A percentile compares a stretch with the other conserved stretches of the same genome.
phyloP scores from a whole-genome alignment of 352 stramenopile species.

The Phytopythium litorale region DNA sequence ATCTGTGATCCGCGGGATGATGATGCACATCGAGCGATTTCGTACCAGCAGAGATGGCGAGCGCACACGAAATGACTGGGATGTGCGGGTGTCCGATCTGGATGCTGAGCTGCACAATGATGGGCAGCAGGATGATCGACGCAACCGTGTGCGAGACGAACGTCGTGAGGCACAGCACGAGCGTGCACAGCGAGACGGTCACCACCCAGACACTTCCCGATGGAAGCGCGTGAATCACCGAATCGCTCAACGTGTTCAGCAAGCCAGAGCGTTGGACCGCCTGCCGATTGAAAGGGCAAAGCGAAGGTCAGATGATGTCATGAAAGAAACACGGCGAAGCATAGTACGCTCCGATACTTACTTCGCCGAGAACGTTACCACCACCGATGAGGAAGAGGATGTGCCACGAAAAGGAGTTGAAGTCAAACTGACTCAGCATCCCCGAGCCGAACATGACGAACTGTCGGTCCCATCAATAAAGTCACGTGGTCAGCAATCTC shows the following conservation, averaged over 20 bases:
- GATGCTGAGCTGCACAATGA: conserved; percentile 89
- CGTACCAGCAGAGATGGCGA: conserved; percentile 86
- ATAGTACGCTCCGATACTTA: conserved; percentile 16
- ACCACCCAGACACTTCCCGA: conserved; percentile 84
- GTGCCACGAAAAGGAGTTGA: conserved; percentile 94
- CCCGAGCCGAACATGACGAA: conserved; percentile 87
- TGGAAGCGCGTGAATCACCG: conserved; percentile 75
- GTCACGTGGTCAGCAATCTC: background rate
- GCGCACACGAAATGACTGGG: conserved; percentile 78
- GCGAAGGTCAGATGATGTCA: background rate
- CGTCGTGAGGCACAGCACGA: conserved; percentile 88
- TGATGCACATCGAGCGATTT: background rate
- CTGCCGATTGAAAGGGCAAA: conserved; percentile 17
- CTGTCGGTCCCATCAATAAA: conserved; percentile 18
- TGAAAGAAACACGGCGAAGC: background rate
- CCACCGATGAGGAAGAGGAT: conserved; percentile 92
- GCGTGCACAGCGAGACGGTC: conserved; percentile 79
- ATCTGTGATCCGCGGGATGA: background rate
- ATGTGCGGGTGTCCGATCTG: conserved; percentile 86
- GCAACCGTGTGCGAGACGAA: conserved; percentile 93
- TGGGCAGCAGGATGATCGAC: conserved; percentile 90
- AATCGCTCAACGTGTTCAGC: conserved; percentile 78
- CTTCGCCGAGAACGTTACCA: conserved; percentile 90
- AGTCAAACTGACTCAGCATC: conserved; percentile 91
- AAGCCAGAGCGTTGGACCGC: conserved; percentile 81